Evolutionary conservation across 495 filamentous ascomycete species (phyloP), one percentile per base, ranked within the genome.

Genomic region (Lasiosphaeria hispida): DNA sequence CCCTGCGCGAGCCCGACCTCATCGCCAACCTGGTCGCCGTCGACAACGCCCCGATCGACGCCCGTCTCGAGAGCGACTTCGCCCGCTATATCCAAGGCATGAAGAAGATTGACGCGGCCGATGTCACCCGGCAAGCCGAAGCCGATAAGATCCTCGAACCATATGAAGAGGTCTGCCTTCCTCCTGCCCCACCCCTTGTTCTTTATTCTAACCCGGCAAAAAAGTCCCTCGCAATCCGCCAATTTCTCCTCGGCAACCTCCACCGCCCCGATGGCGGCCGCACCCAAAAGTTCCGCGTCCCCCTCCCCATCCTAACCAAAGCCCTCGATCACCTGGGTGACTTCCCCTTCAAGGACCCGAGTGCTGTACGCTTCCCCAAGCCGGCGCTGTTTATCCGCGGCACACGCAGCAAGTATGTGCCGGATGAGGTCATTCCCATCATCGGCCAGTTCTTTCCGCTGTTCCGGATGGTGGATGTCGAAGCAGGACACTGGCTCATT

Each of bases 181-280:
- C 41, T 45, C 52, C 53, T 35, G 47, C 48, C n/a, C 33, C 37
- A 43, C 43, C 17, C 37, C 2, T n/a, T 1, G 2, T 19, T 38
- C 10, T 15, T 18, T 15, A 50, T 23, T 45, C 39, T 49, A 47
- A 60, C 52, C 6, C 10, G 19, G 8, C 36, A 19, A 13, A 1
- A n/a, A 51, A 87, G 81, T 83, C 86, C 34, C 71, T 92, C 2
- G 74, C 82, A 1, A 87, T 97, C 58, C 88, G 94, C 2, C 91
- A 96, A 69, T 98, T 97, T 73, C 83, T 98, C 15, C 80, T 98
- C 4, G 91, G 90, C n/a, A 97, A 97, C 67, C 77, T 97, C 10
- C 68, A 87, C 53, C 82, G 87, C 1, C 68, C 66, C 44, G 34
- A 40, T 1, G 10, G 52, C 11, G n/a, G 36, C 47, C 41, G 48